phyloP scores from a whole-genome alignment of 2,329 filamentous ascomycete species.

The Ophiostoma triangulosporum region DNA sequence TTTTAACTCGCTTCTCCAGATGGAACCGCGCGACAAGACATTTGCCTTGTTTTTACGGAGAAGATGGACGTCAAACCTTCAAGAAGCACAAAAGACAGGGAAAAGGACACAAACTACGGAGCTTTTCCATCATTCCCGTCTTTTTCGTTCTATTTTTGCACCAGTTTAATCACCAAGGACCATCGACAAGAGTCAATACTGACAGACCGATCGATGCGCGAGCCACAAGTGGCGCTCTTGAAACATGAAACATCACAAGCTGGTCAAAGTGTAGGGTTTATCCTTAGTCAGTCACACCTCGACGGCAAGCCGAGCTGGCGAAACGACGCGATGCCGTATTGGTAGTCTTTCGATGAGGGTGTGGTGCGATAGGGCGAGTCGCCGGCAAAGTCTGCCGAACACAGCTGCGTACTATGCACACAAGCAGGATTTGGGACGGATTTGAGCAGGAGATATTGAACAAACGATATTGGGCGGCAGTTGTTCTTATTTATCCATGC shows the following conservation, averaged over 20 bases:
- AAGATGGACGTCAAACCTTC: not conserved
- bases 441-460: no score
- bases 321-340: not conserved
- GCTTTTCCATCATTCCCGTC: not conserved
- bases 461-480: no score
- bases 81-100: not conserved
- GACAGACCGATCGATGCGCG: not conserved
- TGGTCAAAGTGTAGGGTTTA: no score
- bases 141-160: conserved; percentile 9
- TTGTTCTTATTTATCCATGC: no score
- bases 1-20: not conserved
- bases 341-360: not conserved
- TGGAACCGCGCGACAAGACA: not conserved
- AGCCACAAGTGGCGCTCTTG: not conserved
- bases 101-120: not conserved
- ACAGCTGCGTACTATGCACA: no score
- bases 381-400: no score
- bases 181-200: not conserved
- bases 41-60: no score
- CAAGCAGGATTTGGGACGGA: no score
- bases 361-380: no score
- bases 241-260: conserved; percentile 10
- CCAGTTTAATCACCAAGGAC: conserved; percentile 10
- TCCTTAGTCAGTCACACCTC: not conserved
- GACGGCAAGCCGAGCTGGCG: not conserved